A percentile compares a stretch with the other conserved stretches of the same genome.
phyloP scores from a whole-genome alignment of 1,284 basidiomycete genomes.

The Volvariella surrecta region DNA sequence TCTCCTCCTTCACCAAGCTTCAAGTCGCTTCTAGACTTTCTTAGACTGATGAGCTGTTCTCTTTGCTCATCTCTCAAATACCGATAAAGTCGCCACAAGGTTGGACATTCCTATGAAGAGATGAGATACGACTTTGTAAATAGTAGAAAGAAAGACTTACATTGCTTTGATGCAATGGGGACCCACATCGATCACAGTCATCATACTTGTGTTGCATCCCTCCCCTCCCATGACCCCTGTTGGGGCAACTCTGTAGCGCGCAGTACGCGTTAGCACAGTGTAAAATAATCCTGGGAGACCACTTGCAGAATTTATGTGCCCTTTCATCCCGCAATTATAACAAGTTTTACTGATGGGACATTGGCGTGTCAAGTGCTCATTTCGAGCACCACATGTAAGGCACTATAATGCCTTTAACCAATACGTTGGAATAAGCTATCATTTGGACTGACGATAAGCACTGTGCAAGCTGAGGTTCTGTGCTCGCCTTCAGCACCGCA shows the following conservation, averaged over 20 bases:
- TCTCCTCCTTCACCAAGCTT: conserved; percentile 67
- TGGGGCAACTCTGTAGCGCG: conserved; percentile 60
- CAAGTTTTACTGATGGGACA: conserved; percentile 85
- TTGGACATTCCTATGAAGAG: conserved; percentile 68
- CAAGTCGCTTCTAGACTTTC: conserved; percentile 40
- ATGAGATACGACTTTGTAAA: conserved; percentile 2
- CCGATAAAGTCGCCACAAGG: conserved; percentile 81
- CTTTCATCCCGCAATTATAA: conserved; percentile 81
- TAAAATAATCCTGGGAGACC: neutral
- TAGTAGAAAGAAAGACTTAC: conserved; percentile 30
- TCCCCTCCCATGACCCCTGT: conserved; percentile 11
- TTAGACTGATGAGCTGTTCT: conserved; percentile 33
- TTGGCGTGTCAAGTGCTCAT: conserved; percentile 76
- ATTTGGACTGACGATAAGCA: conserved; percentile 48
- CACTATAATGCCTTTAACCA: conserved; percentile 43
- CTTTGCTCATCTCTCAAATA: conserved; percentile 60
- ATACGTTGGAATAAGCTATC: conserved; percentile 5
- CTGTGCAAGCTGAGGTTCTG: conserved; percentile 51
- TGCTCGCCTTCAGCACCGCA: conserved; percentile 68
- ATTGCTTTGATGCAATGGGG: conserved; percentile 56
- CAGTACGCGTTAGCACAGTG: conserved; percentile 5
- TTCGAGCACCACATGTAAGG: conserved; percentile 77
- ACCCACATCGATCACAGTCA: conserved; percentile 75
- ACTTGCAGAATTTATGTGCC: conserved; percentile 69
- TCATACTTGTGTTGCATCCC: conserved; percentile 25